Evolutionary conservation across 106 monocot genomes (phyloP).

Genomic region (Narthecium ossifragum): DNA sequence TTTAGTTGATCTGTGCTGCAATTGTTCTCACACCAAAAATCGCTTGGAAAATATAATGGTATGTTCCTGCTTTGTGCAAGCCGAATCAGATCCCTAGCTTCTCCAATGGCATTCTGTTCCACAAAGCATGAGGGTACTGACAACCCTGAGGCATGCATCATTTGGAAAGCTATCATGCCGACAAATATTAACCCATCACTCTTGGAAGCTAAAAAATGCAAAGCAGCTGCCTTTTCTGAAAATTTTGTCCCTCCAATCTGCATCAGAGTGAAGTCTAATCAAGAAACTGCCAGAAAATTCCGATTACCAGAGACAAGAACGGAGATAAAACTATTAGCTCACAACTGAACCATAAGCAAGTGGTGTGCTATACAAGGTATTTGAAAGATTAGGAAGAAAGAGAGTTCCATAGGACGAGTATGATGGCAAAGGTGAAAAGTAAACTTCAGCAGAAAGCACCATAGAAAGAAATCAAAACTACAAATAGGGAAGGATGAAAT

Average conservation of each 20-base stretch:
- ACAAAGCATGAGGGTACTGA: slow-evolving; percentile 39
- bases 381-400: too few relatives aligned
- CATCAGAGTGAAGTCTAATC: too few relatives aligned
- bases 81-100: slow-evolving; percentile 52
- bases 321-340: too few relatives aligned
- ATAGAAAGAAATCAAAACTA: neutral
- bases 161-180: slow-evolving; percentile 70
- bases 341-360: too few relatives aligned
- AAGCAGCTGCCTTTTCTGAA: slow-evolving; percentile 45
- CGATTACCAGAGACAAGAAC: too few relatives aligned
- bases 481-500: neutral
- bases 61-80: slow-evolving; percentile 35
- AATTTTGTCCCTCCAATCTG: slow-evolving; percentile 92
- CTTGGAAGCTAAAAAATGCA: slow-evolving; percentile 48
- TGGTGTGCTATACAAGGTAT: too few relatives aligned
- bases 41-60: slow-evolving; percentile 55
- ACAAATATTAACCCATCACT: slow-evolving; percentile 80
- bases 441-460: neutral
- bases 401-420: too few relatives aligned
- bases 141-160: slow-evolving; percentile 76
- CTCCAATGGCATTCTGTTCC: slow-evolving; percentile 38
- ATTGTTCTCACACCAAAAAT: slow-evolving; percentile 48
- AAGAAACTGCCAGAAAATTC: too few relatives aligned
- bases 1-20: slow-evolving; percentile 16
- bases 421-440: too few relatives aligned